A percentile compares a stretch with the other conserved stretches of the same genome.
These are phyloP conservation scores for Tetrahymena thermophila DNA, from an alignment of 73 alveolate species.

Conservation along the genomic window DNA sequence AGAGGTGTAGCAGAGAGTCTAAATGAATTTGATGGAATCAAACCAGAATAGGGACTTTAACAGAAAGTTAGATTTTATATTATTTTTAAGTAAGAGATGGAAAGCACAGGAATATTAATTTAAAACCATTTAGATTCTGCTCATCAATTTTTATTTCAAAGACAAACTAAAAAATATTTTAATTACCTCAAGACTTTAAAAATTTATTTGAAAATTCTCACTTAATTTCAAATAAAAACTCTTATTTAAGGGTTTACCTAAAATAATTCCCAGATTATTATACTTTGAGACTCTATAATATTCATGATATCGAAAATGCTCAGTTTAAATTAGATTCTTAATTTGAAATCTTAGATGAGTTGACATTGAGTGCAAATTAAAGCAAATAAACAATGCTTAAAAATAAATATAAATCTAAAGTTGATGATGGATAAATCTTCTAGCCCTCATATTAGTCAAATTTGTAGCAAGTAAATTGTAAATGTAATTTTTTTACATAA, in stretches of 20 bases:
- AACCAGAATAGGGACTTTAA: neutral
- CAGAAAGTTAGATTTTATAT: neutral
- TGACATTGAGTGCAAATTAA: neutral
- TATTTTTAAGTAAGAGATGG: neutral
- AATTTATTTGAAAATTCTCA: neutral
- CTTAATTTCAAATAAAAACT: neutral
- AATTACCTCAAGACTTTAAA: neutral
- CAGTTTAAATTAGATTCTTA: neutral
- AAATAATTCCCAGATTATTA: neutral
- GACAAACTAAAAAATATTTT: neutral
- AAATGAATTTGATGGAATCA: conserved; percentile 46
- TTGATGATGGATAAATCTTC: neutral
- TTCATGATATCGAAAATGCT: neutral
- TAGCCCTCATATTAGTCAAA: neutral
- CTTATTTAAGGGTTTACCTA: neutral
- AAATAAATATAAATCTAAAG: neutral
- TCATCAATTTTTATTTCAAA: neutral
- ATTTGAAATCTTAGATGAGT: neutral
- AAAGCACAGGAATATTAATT: neutral
- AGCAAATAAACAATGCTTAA: neutral
- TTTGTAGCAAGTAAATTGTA: neutral
- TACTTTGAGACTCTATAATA: neutral
- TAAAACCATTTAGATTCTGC: neutral
- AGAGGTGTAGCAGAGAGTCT: conserved; percentile 79
- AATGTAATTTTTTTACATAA: neutral